Conservation (phyloP, 768 basidiomycete genomes). For the Pleurotus citrinopileatus region DNA sequence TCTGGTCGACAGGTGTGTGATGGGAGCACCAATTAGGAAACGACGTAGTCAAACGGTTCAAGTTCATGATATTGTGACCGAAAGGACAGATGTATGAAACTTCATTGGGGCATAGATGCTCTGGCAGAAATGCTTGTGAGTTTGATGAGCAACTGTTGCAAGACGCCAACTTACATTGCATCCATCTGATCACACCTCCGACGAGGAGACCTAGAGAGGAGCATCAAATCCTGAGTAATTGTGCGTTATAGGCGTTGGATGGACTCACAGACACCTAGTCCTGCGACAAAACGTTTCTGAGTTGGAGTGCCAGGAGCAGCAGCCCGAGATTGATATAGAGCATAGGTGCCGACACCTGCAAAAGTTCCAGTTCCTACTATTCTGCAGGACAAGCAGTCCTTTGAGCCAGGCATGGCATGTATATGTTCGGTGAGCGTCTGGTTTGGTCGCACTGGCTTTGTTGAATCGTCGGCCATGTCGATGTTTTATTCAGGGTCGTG, state of each 20-base stretch:
- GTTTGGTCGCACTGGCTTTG: constrained; percentile 2
- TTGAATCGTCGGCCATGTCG: background rate
- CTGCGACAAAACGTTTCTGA: constrained; percentile 62
- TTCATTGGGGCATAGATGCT: background rate
- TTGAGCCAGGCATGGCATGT: constrained; percentile 13
- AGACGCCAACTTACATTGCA: constrained; percentile 17
- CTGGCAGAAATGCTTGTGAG: background rate
- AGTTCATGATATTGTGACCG: too few species aligned
- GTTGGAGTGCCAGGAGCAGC: constrained; percentile 56
- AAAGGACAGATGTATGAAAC: too few species aligned
- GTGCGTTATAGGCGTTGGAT: background rate
- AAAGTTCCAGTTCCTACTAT: constrained; percentile 66
- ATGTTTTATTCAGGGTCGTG: background rate
- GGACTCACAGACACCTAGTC: constrained; percentile 57
- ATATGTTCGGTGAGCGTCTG: constrained; percentile 6
- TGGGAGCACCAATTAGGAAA: too few species aligned
- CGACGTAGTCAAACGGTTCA: too few species aligned
- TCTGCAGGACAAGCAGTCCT: constrained; percentile 69
- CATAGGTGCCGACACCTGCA: constrained; percentile 62
- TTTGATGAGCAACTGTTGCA: background rate
- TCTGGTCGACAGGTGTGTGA: too few species aligned
- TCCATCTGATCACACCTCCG: constrained; percentile 40
- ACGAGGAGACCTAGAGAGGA: constrained; percentile 28
- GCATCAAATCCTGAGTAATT: background rate
- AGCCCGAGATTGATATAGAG: constrained; percentile 60